Evolutionary conservation across 2,329 filamentous ascomycete species (phyloP).

Genomic region (Fusarium illudens): DNA sequence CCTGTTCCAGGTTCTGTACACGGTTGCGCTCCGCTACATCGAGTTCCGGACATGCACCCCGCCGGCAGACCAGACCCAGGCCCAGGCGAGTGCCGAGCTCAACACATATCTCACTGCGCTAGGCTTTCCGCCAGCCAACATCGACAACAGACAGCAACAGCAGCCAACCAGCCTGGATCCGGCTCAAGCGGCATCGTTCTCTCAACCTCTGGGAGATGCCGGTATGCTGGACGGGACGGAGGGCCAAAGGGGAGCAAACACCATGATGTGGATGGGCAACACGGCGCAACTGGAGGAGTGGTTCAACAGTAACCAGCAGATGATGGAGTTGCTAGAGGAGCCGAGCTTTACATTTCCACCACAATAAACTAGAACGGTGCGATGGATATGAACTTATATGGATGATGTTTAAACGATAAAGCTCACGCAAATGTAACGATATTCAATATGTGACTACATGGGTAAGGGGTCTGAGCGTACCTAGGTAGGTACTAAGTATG

Average conservation of each 20-base stretch:
- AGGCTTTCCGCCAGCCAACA: slow-evolving; percentile 49
- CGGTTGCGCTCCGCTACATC: slow-evolving; percentile 66
- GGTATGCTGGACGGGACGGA: slow-evolving; percentile 16
- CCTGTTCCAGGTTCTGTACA: slow-evolving; percentile 66
- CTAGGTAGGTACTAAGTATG: no score
- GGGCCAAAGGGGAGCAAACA: slow-evolving; percentile 33
- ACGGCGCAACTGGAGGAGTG: slow-evolving; percentile 50
- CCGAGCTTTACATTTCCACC: slow-evolving; percentile 39
- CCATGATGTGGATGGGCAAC: slow-evolving; percentile 50
- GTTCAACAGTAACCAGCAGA: slow-evolving; percentile 51
- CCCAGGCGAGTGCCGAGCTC: slow-evolving; percentile 44
- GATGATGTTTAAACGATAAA: background rate
- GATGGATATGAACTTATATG: background rate
- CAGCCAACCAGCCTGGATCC: slow-evolving; percentile 12
- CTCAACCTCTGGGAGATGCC: slow-evolving; percentile 21
- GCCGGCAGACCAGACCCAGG: slow-evolving; percentile 47
- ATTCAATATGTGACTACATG: background rate
- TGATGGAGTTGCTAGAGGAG: slow-evolving; percentile 49
- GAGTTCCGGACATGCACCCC: slow-evolving; percentile 56
- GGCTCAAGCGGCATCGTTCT: slow-evolving; percentile 13
- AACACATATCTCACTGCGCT: slow-evolving; percentile 55
- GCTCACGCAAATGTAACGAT: background rate
- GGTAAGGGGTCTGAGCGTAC: background rate
- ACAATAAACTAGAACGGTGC: background rate
- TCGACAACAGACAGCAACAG: slow-evolving; percentile 27